A percentile compares a stretch with the other conserved stretches of the same genome.
These are phyloP conservation scores for Phytophthora boehmeriae DNA, from an alignment of 352 stramenopile species.

Conservation along the genomic window DNA sequence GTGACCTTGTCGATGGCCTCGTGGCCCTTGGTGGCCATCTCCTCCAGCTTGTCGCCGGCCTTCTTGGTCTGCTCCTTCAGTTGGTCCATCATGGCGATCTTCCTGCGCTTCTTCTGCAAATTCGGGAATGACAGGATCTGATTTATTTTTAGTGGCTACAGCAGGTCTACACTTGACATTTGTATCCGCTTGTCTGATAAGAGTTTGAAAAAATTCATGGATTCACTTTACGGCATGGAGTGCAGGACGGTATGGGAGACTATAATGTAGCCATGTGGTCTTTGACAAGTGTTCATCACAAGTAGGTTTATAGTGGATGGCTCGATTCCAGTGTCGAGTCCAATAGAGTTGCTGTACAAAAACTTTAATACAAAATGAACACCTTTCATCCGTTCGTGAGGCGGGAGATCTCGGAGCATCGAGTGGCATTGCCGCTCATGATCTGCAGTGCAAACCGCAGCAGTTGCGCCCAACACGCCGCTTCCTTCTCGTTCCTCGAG, in stretches of 20 bases:
- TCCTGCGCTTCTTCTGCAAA: slow-evolving; percentile 8
- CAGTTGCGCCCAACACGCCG: slow-evolving; percentile 67
- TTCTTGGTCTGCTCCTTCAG: slow-evolving; percentile 53
- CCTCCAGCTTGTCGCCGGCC: slow-evolving; percentile 38
- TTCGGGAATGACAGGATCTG: background rate
- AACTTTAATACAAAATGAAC: background rate
- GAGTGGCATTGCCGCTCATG: slow-evolving; percentile 20
- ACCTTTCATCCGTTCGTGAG: slow-evolving; percentile 27
- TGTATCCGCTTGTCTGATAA: no score
- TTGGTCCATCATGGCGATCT: slow-evolving; percentile 46
- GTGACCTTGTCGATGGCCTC: slow-evolving; percentile 26
- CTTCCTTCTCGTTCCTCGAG: slow-evolving; percentile 52
- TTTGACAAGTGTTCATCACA: no score
- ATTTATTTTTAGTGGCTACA: no score
- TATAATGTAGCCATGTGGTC: background rate
- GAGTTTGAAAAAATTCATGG: no score
- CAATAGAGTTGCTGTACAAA: background rate
- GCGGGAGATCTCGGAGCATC: slow-evolving; percentile 20
- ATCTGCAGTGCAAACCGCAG: slow-evolving; percentile 55
- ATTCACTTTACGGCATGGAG: background rate
- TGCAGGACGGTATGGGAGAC: background rate
- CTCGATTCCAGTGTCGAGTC: slow-evolving; percentile 20
- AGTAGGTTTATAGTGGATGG: background rate
- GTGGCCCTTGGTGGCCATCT: slow-evolving; percentile 35
- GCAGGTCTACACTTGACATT: no score